phyloP scores from a whole-genome alignment of 371 early-diverging fungal species.

The Mortierella sp. region DNA sequence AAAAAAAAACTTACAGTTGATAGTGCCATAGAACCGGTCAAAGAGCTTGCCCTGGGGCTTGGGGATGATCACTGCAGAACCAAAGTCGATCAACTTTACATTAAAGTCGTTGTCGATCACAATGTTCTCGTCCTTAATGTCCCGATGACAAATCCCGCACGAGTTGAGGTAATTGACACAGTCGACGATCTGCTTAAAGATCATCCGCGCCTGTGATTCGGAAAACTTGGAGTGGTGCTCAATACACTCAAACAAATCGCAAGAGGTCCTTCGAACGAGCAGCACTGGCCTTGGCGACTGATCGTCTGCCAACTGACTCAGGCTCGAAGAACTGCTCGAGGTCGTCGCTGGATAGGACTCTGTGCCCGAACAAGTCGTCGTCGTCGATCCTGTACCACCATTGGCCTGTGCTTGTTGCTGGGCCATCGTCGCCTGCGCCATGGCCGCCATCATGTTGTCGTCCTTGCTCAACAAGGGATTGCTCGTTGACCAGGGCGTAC shows the following conservation, averaged over 20 bases:
- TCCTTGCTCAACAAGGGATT: constrained; percentile 10
- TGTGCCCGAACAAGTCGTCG: not conserved
- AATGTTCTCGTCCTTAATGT: constrained; percentile 77
- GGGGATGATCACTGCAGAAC: constrained; percentile 67
- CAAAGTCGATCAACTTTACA: constrained; percentile 84
- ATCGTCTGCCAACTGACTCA: not conserved
- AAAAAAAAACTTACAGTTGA: constrained; percentile 26
- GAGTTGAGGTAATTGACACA: constrained; percentile 67
- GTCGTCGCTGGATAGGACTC: not conserved
- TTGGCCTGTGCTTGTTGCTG: constrained; percentile 2
- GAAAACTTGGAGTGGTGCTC: constrained; percentile 66
- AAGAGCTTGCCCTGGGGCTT: constrained; percentile 56
- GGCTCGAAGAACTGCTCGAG: constrained; percentile 3
- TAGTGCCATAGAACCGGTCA: constrained; percentile 66
- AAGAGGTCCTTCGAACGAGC: constrained; percentile 58
- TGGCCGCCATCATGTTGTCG: constrained; percentile 9
- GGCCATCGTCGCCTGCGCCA: constrained; percentile 11
- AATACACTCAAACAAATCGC: constrained; percentile 82
- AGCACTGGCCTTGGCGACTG: constrained; percentile 19
- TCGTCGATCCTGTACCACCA: not conserved
- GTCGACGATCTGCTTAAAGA: constrained; percentile 73
- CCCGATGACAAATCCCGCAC: constrained; percentile 62
- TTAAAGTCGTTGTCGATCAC: constrained; percentile 71
- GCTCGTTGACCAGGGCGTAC: constrained; percentile 65
- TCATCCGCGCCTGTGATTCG: constrained; percentile 61